Percentiles rank a stretch among this genome's conserved stretches.
Conservation (phyloP, 2,329 filamentous ascomycete genomes). For the Aspergillus jensenii region DNA sequence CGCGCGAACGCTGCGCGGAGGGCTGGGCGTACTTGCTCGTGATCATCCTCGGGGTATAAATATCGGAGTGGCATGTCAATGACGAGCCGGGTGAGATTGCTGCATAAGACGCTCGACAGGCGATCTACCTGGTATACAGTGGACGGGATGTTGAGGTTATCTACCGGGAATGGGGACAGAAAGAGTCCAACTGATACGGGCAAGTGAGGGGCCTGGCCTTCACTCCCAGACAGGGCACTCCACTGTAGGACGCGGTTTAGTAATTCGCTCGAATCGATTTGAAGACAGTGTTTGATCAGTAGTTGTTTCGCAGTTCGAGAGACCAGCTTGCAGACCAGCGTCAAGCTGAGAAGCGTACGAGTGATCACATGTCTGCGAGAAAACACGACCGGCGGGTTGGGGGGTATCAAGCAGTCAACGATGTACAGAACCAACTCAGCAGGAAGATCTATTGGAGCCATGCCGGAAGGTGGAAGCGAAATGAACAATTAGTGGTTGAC, state of each 20-base stretch:
- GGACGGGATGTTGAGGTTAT: constrained; percentile 1
- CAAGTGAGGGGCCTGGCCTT: not conserved
- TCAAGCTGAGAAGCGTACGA: constrained; percentile 14
- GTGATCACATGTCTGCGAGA: constrained; percentile 8
- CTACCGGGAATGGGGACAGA: constrained; percentile 10
- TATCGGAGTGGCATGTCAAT: constrained; percentile 13
- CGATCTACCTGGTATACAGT: constrained; percentile 8
- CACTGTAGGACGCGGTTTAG: not conserved
- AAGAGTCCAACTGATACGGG: constrained; percentile 6
- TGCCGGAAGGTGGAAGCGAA: not conserved
- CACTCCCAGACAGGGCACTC: not conserved
- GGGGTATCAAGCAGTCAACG: constrained; percentile 13
- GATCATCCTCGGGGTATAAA: constrained; percentile 11
- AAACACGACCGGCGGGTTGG: constrained; percentile 5
- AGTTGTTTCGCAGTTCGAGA: constrained; percentile 11
- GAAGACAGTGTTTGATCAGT: constrained; percentile 14
- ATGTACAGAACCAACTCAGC: constrained; percentile 16
- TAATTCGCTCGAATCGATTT: not conserved
- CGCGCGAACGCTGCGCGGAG: constrained; percentile 14
- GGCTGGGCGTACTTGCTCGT: constrained; percentile 1
- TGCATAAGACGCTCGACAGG: not conserved
- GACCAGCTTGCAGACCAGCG: constrained; percentile 13
- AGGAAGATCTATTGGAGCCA: constrained; percentile 2
- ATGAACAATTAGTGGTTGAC: not conserved
- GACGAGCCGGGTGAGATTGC: constrained; percentile 9